A percentile compares a stretch with the other conserved stretches of the same genome.
Conservation (phyloP, 2,329 filamentous ascomycete genomes). For the Torrubiellomyces zombiae region DNA sequence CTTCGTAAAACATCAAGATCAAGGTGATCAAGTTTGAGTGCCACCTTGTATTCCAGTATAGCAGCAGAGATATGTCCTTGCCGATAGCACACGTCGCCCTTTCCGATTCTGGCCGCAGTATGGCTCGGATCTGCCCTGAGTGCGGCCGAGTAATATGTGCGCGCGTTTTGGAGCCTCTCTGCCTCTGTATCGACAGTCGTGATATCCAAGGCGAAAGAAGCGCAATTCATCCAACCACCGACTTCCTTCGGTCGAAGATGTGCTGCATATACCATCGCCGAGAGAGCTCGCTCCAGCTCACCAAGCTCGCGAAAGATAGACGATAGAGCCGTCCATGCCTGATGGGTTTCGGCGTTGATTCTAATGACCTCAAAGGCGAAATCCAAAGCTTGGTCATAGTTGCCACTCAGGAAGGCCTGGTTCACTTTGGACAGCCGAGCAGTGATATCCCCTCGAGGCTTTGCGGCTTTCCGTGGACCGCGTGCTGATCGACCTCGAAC, state of each 20-base stretch:
- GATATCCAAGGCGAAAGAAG: conserved; percentile 36
- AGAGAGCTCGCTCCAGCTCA: conserved; percentile 37
- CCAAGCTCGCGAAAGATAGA: conserved; percentile 45
- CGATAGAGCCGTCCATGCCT: conserved; percentile 46
- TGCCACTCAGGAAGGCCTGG: conserved; percentile 45
- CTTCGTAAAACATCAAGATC: conserved; percentile 39
- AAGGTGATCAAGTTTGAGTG: conserved; percentile 33
- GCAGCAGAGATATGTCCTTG: conserved; percentile 36
- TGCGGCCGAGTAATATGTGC: conserved; percentile 42
- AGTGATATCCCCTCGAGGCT: conserved; percentile 57
- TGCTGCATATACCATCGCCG: conserved; percentile 43
- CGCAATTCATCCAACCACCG: conserved; percentile 40
- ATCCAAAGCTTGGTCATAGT: conserved; percentile 42
- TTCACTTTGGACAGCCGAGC: conserved; percentile 49
- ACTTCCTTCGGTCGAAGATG: conserved; percentile 45
- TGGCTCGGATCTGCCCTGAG: conserved; percentile 40
- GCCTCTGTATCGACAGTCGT: conserved; percentile 29
- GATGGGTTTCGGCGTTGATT: conserved; percentile 50
- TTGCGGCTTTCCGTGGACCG: conserved; percentile 42
- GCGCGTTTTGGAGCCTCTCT: conserved; percentile 33
- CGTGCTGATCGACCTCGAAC: conserved; percentile 15
- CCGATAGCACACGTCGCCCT: conserved; percentile 40
- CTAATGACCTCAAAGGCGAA: conserved; percentile 47
- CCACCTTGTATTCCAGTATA: conserved; percentile 37
- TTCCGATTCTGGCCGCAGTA: conserved; percentile 39